Evolutionary conservation across 2,329 filamentous ascomycete species (phyloP), one percentile per base, ranked within the genome.

Genomic region (Triangularia setosa): DNA sequence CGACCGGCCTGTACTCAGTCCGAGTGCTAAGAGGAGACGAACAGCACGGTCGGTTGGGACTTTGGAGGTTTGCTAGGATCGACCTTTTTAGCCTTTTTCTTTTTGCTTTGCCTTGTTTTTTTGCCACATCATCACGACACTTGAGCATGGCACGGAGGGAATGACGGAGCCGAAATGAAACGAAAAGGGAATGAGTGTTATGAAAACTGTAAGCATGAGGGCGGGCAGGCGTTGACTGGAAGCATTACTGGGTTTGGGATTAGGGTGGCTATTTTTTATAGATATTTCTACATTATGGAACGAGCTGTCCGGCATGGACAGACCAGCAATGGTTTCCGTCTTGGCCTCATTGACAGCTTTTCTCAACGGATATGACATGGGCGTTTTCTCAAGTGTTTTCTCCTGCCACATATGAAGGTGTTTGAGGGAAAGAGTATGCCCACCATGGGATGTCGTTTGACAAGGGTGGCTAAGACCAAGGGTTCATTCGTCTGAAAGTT

Each of bases 11-110:
- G 68, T 73, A 54, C 61, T 74, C 40, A 76, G 74, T 61, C 75
- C 74, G 24, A 60, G 48, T 28, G 69, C 69, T 21, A 77, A 77
- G 71, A 71, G 73, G 64, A 69, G 74, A 61, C 69, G 73, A 64
- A 71, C 74, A 12, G 60, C 70, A 12, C 58, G 69, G 65, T 28
- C 69, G 44, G 63, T 62, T 5, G 71, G 68, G 25, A 65, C 72
- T 4, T 40, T 74, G 33, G 70, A 72, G 63, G 73, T 75, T 21
- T 74, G 73, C 67, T 75, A 70, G 61, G 53, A 48, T 21, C n/a
- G 40, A 48, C 11, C 40, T 48, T 48, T n/a, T 9, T 48, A 21
- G 40, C 40, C 11, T 48, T 40, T 48, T 48, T 21, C 5, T 18
- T 48, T 48, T 48, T 48, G n/a, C n/a, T 48, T 21, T 48, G 30